phyloP scores from a whole-genome alignment of 345 rosid species.

The Populus deltoides region DNA sequence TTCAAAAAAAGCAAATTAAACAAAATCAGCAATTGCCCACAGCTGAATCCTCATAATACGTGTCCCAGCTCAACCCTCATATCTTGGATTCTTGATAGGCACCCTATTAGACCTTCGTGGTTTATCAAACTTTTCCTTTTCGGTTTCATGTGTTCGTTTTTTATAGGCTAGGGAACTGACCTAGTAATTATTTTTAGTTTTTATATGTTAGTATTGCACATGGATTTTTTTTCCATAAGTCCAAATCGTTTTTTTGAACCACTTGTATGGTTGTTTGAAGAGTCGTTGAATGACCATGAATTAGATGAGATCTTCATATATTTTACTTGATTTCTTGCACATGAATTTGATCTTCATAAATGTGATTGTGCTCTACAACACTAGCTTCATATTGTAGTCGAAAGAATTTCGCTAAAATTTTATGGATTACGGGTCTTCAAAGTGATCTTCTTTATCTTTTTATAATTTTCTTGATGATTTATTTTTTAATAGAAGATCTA shows the following conservation, averaged over 20 bases:
- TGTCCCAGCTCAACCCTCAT: no score
- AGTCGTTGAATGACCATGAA: not conserved
- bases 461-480: slow-evolving; percentile 1
- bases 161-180: no score
- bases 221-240: not conserved
- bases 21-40: no score
- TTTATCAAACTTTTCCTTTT: no score
- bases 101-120: no score
- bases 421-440: slow-evolving; percentile 14
- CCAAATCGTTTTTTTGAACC: not conserved
- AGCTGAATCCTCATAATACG: no score
- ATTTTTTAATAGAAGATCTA: slow-evolving; percentile 1
- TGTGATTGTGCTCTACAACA: not conserved
- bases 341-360: not conserved
- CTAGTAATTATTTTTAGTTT: not conserved
- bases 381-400: slow-evolving; percentile 4
- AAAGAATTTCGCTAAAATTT: slow-evolving; percentile 11
- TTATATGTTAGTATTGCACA: not conserved
- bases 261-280: no score
- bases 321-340: not conserved
- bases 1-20: no score
- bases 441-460: not conserved
- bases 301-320: not conserved
- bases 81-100: no score
- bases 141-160: no score